Evolutionary conservation across 2,329 filamentous ascomycete genomes (phyloP).

Genomic region (Colletotrichum tamarilloi): DNA sequence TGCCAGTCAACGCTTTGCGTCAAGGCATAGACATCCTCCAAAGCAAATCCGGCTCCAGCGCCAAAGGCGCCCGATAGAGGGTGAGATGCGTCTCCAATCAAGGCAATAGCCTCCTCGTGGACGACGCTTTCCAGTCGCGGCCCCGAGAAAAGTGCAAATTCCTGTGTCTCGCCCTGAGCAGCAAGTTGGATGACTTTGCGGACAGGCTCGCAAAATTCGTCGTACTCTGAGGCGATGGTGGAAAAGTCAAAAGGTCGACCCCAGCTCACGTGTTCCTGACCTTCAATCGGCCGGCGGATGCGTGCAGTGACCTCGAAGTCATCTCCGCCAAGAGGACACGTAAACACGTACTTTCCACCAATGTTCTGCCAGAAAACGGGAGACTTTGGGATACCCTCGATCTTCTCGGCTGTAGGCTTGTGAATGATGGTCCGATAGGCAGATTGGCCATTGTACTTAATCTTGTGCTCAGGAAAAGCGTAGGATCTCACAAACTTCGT

Average conservation of each 20-base stretch:
- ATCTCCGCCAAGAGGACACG: constrained; percentile 45
- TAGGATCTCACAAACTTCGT: constrained; percentile 51
- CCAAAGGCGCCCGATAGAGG: constrained; percentile 60
- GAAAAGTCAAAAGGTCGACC: constrained; percentile 40
- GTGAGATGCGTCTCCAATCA: constrained; percentile 67
- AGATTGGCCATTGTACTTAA: constrained; percentile 55
- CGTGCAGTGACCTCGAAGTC: constrained; percentile 48
- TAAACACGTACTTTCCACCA: constrained; percentile 45
- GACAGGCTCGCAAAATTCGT: constrained; percentile 45
- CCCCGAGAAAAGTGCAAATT: constrained; percentile 45
- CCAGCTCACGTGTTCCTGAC: constrained; percentile 45
- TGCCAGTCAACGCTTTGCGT: constrained; percentile 41
- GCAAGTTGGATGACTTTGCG: constrained; percentile 43
- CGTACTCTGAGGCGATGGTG: constrained; percentile 39
- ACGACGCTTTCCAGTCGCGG: constrained; percentile 43
- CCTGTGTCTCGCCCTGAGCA: constrained; percentile 40
- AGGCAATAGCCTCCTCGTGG: constrained; percentile 46
- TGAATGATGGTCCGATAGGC: constrained; percentile 47
- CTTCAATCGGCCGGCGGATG: constrained; percentile 38
- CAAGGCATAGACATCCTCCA: constrained; percentile 46
- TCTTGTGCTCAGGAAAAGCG: constrained; percentile 54
- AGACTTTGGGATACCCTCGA: constrained; percentile 44
- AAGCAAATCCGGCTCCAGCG: constrained; percentile 51
- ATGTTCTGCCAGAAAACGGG: constrained; percentile 47
- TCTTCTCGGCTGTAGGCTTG: constrained; percentile 39